Evolutionary conservation across 2,329 filamentous ascomycete genomes (phyloP).

Genomic region (Cephalotrichum gorgonifer): DNA sequence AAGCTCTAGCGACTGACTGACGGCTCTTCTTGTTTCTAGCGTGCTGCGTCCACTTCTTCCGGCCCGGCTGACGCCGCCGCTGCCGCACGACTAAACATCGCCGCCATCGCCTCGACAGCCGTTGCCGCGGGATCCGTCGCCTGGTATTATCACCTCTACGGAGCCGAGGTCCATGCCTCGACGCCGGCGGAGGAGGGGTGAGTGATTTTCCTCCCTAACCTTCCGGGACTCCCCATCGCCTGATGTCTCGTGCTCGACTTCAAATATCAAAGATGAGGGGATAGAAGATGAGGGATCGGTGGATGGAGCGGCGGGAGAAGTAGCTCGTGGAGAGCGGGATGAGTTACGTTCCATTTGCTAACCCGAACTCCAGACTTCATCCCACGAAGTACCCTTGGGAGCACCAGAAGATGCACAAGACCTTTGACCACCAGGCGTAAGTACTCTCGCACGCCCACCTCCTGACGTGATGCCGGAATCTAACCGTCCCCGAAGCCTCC

Average conservation of each 20-base stretch:
- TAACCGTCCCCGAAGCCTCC: constrained; percentile 52
- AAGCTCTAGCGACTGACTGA: neutral
- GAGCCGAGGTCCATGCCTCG: constrained; percentile 76
- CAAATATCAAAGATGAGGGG: neutral
- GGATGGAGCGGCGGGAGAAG: no score
- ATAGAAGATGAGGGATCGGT: constrained; percentile 10
- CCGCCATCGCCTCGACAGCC: constrained; percentile 76
- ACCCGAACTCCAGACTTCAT: constrained; percentile 59
- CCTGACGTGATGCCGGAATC: neutral
- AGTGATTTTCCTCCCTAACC: constrained; percentile 31
- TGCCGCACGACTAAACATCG: constrained; percentile 69
- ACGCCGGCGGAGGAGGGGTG: constrained; percentile 97
- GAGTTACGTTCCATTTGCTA: neutral
- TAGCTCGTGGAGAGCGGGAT: no score
- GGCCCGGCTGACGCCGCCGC: constrained; percentile 55
- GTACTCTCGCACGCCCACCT: constrained; percentile 22
- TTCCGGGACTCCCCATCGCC: neutral
- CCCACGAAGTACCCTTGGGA: constrained; percentile 91
- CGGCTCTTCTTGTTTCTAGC: constrained; percentile 29
- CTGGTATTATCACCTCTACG: constrained; percentile 97
- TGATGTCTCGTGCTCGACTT: neutral
- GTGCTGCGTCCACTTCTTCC: constrained; percentile 63
- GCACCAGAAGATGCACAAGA: constrained; percentile 84
- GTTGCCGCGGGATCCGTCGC: constrained; percentile 81
- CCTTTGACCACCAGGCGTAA: constrained; percentile 95